Base-by-base conservation (phyloP, 257 asterid genomes). In the Solanum piurae region DNA sequence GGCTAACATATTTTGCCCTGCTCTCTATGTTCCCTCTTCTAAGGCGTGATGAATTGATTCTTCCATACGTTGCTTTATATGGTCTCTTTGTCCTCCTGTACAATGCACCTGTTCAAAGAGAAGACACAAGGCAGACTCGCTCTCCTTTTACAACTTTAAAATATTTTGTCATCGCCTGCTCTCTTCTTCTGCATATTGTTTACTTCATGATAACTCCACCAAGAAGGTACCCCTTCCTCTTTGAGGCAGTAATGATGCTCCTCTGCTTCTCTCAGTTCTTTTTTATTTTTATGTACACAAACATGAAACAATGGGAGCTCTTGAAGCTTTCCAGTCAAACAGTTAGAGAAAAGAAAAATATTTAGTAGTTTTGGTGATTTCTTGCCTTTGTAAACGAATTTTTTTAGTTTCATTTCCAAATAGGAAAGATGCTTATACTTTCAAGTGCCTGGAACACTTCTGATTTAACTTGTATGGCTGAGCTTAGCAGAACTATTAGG, bases 11-110 rank as follows among this genome's bases (percentile, higher is more conserved):
- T 86, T 83, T 88, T 89, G 95, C 93, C 27, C 55, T 96, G 90
- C 95, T 96, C 88, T 97, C 99, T 86, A 95, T 95, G 97, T 96
- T 96, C 90, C 99, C 99, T 88, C 98, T 97, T 86, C 90, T 97
- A 87, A 92, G 87, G 72, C 98, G 98, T 12, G 99, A 96, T 91
- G 88, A 94, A 23, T 87, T 97, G 91, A 91, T 92, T 36, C 86
- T 95, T 76, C 95, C 98, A 27, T 96, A 96, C 86, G 88, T 87
- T 58, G 93, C 97, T 91, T 88, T 97, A 40, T 91, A 92, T 88
- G 93, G 93, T 83, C 95, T 96, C 83, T 97, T 95, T 89, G 83
- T 89, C 90, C 95, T 96, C 88, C 92, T 97, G 86, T 95, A 90
- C 93, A 52, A 93, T 68, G 91, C 91, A 0, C 98, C 97, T 46